Evolutionary conservation across 2,329 filamentous ascomycete genomes (phyloP).

Genomic region (Diaporthe ilicicola): DNA sequence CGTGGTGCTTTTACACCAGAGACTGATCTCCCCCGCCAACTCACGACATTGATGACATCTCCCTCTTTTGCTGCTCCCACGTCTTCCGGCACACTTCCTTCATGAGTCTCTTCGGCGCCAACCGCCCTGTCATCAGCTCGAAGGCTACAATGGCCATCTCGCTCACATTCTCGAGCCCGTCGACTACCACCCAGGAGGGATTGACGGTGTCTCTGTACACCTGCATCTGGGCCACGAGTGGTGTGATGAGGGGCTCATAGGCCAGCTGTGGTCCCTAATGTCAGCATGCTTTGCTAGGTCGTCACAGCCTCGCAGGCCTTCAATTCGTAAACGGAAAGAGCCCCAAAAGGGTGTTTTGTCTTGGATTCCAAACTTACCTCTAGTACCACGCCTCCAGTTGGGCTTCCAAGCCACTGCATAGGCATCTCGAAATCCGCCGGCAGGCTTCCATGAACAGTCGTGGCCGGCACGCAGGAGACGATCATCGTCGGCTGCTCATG

Average conservation of each 20-base stretch:
- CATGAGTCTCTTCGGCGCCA: constrained; percentile 75
- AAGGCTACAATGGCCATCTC: constrained; percentile 82
- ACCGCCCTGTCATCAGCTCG: constrained; percentile 77
- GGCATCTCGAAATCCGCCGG: constrained; percentile 77
- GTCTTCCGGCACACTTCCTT: constrained; percentile 61
- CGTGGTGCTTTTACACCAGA: background rate
- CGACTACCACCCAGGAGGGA: constrained; percentile 74
- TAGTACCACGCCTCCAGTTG: constrained; percentile 76
- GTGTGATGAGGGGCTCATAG: constrained; percentile 76
- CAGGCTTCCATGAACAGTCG: constrained; percentile 65
- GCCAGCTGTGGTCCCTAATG: constrained; percentile 56
- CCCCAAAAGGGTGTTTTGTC: background rate
- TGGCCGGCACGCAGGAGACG: constrained; percentile 75
- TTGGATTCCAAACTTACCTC: constrained; percentile 53
- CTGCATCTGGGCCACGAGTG: constrained; percentile 73
- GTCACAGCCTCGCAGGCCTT: background rate
- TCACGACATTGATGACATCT: constrained; percentile 34
- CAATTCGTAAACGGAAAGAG: background rate
- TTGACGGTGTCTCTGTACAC: constrained; percentile 55
- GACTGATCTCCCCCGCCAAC: background rate
- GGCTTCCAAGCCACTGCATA: constrained; percentile 72
- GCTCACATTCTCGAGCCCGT: constrained; percentile 75
- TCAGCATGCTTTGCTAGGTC: constrained; percentile 17
- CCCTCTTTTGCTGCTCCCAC: constrained; percentile 49
- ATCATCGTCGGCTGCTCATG: constrained; percentile 74